A percentile compares a stretch with the other conserved stretches of the same genome.
phyloP scores from a whole-genome alignment of 306 rosid species.

The Quillaja saponaria region DNA sequence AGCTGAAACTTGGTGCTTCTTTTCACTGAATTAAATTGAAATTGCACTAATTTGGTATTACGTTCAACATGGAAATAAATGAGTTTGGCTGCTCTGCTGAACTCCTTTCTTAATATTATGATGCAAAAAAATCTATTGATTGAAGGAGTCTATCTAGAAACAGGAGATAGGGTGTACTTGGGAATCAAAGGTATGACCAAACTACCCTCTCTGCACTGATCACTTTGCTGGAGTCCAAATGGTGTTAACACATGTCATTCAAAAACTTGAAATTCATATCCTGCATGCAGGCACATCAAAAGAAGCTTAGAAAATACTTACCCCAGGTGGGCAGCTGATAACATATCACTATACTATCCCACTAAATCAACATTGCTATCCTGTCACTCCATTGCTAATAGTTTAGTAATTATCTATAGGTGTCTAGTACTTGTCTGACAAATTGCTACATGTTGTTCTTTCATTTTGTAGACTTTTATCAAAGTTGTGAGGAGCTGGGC shows the following conservation, averaged over 20 bases:
- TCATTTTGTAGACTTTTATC: constrained; percentile 66
- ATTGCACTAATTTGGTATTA: not conserved
- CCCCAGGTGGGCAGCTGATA: too few species aligned
- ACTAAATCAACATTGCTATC: too few species aligned
- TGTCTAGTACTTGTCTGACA: constrained; percentile 20
- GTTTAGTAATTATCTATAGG: not conserved
- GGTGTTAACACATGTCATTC: not conserved
- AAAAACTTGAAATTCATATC: not conserved
- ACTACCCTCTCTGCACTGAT: not conserved
- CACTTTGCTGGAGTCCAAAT: not conserved
- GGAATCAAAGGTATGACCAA: not conserved
- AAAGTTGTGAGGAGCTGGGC: constrained; percentile 88
- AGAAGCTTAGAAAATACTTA: too few species aligned
- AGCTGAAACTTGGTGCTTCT: not conserved
- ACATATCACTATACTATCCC: too few species aligned
- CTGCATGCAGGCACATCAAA: too few species aligned
- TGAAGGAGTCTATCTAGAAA: not conserved
- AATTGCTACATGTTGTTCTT: constrained; percentile 24
- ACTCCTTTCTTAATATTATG: not conserved
- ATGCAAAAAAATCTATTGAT: not conserved
- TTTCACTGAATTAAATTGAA: not conserved
- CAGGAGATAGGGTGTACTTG: not conserved
- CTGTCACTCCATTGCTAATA: too few species aligned
- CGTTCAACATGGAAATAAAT: too few species aligned
- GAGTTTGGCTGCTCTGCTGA: not conserved